A percentile compares a stretch with the other conserved stretches of the same genome.
Evolutionary conservation across 2,329 filamentous ascomycete species (phyloP).

Genomic region (Fusarium incarnatum): DNA sequence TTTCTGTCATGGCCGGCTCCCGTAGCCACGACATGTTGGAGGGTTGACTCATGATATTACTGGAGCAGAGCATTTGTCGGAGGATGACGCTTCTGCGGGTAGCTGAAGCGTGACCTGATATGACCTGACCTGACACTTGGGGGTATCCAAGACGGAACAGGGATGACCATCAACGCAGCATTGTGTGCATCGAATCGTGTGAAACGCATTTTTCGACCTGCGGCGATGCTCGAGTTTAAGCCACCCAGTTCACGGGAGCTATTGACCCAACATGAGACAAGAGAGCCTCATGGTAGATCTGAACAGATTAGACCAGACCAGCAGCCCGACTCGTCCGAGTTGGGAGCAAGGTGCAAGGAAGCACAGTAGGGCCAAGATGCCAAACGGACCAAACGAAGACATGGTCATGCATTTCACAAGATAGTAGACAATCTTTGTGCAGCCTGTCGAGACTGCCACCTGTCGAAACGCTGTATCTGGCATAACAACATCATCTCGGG

Average conservation of each 20-base stretch:
- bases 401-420: slow-evolving; percentile 8
- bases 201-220: slow-evolving; percentile 21
- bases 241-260: slow-evolving; percentile 9
- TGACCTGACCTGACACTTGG: slow-evolving; percentile 47
- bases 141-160: slow-evolving; percentile 21
- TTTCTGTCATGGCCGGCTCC: slow-evolving; percentile 26
- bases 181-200: slow-evolving; percentile 8
- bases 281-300: slow-evolving; percentile 30
- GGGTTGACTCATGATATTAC: slow-evolving; percentile 38
- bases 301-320: slow-evolving; percentile 1
- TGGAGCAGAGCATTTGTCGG: slow-evolving; percentile 34
- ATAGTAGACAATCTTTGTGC: slow-evolving; percentile 14
- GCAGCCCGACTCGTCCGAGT: slow-evolving; percentile 7
- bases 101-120: slow-evolving; percentile 47
- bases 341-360: slow-evolving; percentile 10
- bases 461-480: slow-evolving; percentile 39
- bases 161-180: slow-evolving; percentile 9
- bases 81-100: slow-evolving; percentile 39
- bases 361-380: slow-evolving; percentile 10
- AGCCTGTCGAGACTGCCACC: slow-evolving; percentile 22
- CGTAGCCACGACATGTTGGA: slow-evolving; percentile 34
- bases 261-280: slow-evolving; percentile 19
- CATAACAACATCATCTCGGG: slow-evolving; percentile 40
- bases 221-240: slow-evolving; percentile 4
- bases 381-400: slow-evolving; percentile 20